Percentiles rank a stretch among this genome's conserved stretches.
Conservation (phyloP, 805 yeast species). For the Lipomyces chichibuensis region DNA sequence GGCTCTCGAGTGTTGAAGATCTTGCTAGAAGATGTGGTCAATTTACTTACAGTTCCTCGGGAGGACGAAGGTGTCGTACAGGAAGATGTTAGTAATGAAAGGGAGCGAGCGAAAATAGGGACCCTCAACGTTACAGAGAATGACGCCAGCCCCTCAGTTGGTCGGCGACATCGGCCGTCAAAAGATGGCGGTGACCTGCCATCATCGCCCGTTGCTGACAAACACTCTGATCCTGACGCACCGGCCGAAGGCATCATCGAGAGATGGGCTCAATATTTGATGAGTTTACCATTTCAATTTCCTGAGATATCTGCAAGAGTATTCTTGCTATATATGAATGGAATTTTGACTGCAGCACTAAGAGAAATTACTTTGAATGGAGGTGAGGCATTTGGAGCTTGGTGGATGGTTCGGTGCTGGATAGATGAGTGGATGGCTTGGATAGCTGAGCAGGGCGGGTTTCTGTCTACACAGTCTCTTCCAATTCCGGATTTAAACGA, state of each 20-base stretch:
- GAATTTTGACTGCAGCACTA: conserved; percentile 60
- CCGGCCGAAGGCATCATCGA: conserved; percentile 39
- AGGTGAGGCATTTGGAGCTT: conserved; percentile 64
- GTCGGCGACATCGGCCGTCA: conserved; percentile 8
- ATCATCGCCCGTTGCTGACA: not conserved
- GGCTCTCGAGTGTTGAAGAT: conserved; percentile 37
- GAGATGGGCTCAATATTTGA: conserved; percentile 48
- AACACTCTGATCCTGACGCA: conserved; percentile 3
- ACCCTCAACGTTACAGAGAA: conserved; percentile 9
- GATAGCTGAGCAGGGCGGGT: conserved; percentile 56
- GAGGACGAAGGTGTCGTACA: not conserved
- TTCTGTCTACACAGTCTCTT: conserved; percentile 33
- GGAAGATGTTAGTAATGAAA: conserved; percentile 5
- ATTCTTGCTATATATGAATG: conserved; percentile 57
- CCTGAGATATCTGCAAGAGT: conserved; percentile 57
- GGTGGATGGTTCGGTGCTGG: conserved; percentile 82
- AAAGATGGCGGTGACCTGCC: conserved; percentile 9
- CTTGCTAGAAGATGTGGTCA: conserved; percentile 40
- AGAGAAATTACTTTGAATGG: conserved; percentile 64
- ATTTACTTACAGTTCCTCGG: conserved; percentile 34
- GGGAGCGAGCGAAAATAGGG: not conserved
- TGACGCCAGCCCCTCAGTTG: conserved; percentile 15
- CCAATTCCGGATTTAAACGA: conserved; percentile 10
- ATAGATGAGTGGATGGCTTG: conserved; percentile 71
- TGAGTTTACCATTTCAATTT: conserved; percentile 53